Conservation (phyloP, 1,284 basidiomycete species). For the Kwoniella shivajii region DNA sequence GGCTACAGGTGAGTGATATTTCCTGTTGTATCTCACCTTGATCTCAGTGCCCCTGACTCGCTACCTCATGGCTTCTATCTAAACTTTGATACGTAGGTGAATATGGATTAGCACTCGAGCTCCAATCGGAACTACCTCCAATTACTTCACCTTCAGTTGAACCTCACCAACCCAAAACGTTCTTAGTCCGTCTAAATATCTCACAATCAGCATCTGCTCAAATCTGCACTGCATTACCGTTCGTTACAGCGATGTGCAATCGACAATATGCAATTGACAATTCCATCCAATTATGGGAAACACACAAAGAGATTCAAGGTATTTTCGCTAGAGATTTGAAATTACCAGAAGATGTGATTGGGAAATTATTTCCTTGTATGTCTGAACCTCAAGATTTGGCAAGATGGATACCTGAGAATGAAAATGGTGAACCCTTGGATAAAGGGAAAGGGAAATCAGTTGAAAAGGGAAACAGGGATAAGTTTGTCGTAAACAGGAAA, state of each 20-base stretch:
- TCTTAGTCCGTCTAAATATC: constrained; percentile 10
- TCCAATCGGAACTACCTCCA: constrained; percentile 9
- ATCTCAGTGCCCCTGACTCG: background rate
- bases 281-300: constrained; percentile 4
- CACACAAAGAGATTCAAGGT: background rate
- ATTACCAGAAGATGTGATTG: constrained; percentile 6
- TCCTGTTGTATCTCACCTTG: background rate
- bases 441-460: background rate
- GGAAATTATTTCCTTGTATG: constrained; percentile 9
- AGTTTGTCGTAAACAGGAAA: background rate
- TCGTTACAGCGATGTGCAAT: background rate
- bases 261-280: background rate
- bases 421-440: background rate
- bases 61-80: background rate
- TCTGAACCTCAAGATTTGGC: background rate
- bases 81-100: constrained; percentile 1
- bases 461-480: background rate
- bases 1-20: constrained; percentile 7
- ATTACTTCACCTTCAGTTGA: background rate
- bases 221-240: background rate
- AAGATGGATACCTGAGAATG: constrained; percentile 4
- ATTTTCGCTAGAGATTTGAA: constrained; percentile 2
- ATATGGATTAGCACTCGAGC: constrained; percentile 3
- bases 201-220: constrained; percentile 7
- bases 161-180: constrained; percentile 5